phyloP scores from a whole-genome alignment of 2,329 filamentous ascomycete species.

The Byssothecium circinans region DNA sequence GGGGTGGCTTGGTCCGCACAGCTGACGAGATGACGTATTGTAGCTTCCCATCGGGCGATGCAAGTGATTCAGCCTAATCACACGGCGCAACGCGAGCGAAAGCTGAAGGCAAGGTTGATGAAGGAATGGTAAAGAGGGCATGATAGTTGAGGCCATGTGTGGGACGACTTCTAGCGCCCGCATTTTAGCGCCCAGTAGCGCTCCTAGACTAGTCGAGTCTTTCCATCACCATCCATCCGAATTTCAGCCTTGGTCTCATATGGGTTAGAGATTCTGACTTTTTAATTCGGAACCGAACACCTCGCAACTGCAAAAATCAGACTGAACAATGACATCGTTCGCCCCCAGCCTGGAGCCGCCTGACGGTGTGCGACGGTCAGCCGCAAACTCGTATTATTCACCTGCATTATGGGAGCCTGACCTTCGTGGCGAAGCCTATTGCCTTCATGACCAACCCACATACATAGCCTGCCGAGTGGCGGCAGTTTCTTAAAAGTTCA shows the following conservation, averaged over 20 bases:
- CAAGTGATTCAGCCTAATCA: too few relatives aligned
- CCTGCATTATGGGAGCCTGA: background rate
- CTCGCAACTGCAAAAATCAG: too few relatives aligned
- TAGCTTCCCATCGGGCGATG: too few relatives aligned
- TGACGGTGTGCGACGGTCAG: background rate
- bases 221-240: too few relatives aligned
- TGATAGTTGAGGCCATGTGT: too few relatives aligned
- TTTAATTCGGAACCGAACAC: too few relatives aligned
- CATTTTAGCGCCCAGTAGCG: too few relatives aligned
- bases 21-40: background rate
- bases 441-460: background rate
- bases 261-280: too few relatives aligned
- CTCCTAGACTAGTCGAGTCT: too few relatives aligned
- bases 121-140: background rate
- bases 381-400: background rate
- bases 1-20: slow-evolving; percentile 2
- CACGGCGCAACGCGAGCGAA: background rate
- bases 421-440: slow-evolving; percentile 3
- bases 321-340: background rate
- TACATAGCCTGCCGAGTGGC: background rate
- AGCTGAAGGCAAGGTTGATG: background rate
- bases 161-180: too few relatives aligned
- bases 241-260: too few relatives aligned
- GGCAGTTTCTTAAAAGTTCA: background rate
- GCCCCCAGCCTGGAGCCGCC: background rate